phyloP scores from a whole-genome alignment of 2,329 filamentous ascomycete genomes.

The Aureobasidium mangrovei region DNA sequence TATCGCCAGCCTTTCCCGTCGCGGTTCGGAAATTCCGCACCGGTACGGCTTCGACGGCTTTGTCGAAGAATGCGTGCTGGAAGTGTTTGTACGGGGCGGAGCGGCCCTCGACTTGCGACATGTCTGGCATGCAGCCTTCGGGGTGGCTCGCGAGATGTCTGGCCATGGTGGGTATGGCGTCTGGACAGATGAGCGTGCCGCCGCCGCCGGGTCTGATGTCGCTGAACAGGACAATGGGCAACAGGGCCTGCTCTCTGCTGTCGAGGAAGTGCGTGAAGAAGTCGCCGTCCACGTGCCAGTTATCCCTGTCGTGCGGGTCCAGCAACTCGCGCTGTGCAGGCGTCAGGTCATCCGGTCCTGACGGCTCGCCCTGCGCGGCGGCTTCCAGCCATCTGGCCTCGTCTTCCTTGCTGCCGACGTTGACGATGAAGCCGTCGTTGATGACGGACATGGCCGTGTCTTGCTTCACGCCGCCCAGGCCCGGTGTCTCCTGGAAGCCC shows the following conservation, averaged over 20 bases:
- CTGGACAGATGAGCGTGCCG: constrained; percentile 56
- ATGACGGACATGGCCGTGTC: constrained; percentile 30
- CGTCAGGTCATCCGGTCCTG: neutral
- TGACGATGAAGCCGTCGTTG: constrained; percentile 61
- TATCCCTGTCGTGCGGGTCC: constrained; percentile 37
- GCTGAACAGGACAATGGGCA: constrained; percentile 60
- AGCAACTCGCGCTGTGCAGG: neutral
- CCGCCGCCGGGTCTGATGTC: constrained; percentile 54
- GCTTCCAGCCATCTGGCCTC: constrained; percentile 45
- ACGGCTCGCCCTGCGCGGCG: neutral
- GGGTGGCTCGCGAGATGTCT: constrained; percentile 45
- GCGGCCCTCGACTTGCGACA: constrained; percentile 47
- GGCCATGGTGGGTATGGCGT: constrained; percentile 50
- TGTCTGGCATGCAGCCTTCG: constrained; percentile 56
- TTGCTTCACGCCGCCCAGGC: neutral
- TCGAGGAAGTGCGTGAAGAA: constrained; percentile 67
- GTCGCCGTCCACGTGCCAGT: constrained; percentile 64
- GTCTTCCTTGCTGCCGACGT: constrained; percentile 49
- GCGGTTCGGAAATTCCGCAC: constrained; percentile 45
- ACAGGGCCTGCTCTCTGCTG: constrained; percentile 57
- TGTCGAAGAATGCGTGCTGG: constrained; percentile 33
- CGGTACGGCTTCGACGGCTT: constrained; percentile 27
- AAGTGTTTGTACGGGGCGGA: constrained; percentile 32
- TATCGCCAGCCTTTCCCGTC: constrained; percentile 46
- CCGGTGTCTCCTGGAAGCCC: constrained; percentile 34